Percentiles rank a stretch among this genome's conserved stretches.
phyloP scores from a whole-genome alignment of 2,329 filamentous ascomycete species.

The Magnaporthiopsis incrustans region DNA sequence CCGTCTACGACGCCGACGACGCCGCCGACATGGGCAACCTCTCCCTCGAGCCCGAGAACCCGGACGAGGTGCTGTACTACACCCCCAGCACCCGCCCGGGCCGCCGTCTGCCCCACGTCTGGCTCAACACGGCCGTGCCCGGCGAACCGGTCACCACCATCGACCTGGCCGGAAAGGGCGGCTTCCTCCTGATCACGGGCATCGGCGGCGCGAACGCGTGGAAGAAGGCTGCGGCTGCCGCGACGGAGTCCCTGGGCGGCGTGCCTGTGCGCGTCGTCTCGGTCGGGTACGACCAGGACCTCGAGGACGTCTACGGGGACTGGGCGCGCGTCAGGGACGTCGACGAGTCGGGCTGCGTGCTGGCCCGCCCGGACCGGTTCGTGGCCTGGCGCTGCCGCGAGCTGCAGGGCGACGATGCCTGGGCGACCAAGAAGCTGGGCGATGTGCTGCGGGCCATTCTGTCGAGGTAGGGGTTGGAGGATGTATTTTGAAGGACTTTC shows the following conservation, averaged over 20 bases:
- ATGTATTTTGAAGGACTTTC: no score
- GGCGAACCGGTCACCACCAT: constrained; percentile 43
- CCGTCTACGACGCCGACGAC: constrained; percentile 37
- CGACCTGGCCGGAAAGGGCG: constrained; percentile 49
- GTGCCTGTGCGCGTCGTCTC: constrained; percentile 39
- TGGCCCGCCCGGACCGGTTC: constrained; percentile 51
- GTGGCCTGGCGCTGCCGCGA: constrained; percentile 38
- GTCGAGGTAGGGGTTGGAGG: constrained; percentile 8
- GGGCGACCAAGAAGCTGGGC: constrained; percentile 13
- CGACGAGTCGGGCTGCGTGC: constrained; percentile 47
- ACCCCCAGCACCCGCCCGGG: constrained; percentile 49
- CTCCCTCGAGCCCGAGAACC: constrained; percentile 15
- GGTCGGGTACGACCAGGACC: constrained; percentile 52
- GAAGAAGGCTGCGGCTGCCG: constrained; percentile 37
- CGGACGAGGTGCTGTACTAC: constrained; percentile 33
- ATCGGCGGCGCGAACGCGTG: constrained; percentile 46
- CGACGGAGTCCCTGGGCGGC: constrained; percentile 29
- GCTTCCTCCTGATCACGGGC: constrained; percentile 43
- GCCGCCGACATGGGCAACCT: constrained; percentile 12
- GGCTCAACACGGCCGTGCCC: constrained; percentile 45
- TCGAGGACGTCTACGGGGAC: constrained; percentile 53
- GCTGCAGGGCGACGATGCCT: constrained; percentile 12
- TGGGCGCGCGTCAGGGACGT: constrained; percentile 47
- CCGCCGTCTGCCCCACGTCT: constrained; percentile 51
- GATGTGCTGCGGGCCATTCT: constrained; percentile 16